Conservation (phyloP, 202 grass and related monocot genomes). For the Cymbopogon flexuosus region DNA sequence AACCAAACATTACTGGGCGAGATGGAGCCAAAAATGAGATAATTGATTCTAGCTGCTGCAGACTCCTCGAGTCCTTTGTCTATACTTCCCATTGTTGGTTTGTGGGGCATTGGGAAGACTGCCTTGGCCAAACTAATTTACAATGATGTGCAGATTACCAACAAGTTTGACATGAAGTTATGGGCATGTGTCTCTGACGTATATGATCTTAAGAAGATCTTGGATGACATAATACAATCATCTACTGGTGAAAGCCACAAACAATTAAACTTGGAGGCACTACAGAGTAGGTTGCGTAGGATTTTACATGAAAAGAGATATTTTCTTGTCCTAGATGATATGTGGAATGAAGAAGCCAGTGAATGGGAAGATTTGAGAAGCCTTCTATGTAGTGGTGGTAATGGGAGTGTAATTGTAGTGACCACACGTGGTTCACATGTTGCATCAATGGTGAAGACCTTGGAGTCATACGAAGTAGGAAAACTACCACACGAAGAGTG, state of each 20-base stretch:
- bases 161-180: background rate
- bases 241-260: conserved; percentile 14
- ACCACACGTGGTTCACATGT: no score
- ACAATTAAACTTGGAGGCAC: background rate
- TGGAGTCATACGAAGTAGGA: no score
- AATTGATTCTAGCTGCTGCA: no score
- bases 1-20: background rate
- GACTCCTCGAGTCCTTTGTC: background rate
- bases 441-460: no score
- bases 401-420: no score
- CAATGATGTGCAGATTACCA: background rate
- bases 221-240: conserved; percentile 22
- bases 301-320: no score
- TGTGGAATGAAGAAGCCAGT: no score
- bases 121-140: conserved; percentile 10
- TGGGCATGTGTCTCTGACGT: conserved; percentile 39
- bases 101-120: conserved; percentile 29
- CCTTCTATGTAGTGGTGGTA: no score
- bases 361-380: no score
- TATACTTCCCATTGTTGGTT: conserved; percentile 22
- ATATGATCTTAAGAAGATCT: conserved; percentile 20
- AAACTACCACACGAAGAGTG: no score
- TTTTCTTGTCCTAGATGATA: no score
- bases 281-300: no score
- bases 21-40: background rate